These are phyloP conservation scores for Taphrina wiesneri DNA, from an alignment of 1,139 yeast genomes.

Conservation along the genomic window DNA sequence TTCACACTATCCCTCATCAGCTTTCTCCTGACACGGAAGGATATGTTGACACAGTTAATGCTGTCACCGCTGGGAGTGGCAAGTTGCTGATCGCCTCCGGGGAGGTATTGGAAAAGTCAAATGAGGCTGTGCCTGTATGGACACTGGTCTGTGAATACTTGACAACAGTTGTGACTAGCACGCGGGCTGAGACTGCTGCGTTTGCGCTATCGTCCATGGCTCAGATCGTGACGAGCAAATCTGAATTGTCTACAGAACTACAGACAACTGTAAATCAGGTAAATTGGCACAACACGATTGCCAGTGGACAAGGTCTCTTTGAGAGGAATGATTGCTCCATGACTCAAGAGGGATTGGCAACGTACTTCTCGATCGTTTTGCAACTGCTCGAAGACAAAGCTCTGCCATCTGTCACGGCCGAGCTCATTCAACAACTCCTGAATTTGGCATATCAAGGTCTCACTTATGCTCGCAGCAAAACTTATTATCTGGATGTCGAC, in stretches of 20 bases:
- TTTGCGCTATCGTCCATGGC: not conserved
- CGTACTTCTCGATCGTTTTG: not conserved
- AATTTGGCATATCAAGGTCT: conserved; percentile 1
- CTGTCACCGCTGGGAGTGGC: conserved; percentile 8
- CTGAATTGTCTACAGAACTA: not conserved
- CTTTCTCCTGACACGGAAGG: not conserved
- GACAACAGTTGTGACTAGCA: not conserved
- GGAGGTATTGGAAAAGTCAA: not conserved
- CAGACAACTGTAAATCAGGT: not conserved
- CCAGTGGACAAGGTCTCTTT: not conserved
- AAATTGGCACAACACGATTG: not conserved
- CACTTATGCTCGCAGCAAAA: conserved; percentile 12
- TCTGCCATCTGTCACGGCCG: not conserved
- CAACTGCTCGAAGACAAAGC: not conserved
- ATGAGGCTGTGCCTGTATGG: not conserved
- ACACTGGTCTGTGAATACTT: not conserved
- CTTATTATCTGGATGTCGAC: conserved; percentile 33
- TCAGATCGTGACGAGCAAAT: not conserved
- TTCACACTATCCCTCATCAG: not conserved
- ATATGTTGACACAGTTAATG: conserved; percentile 3
- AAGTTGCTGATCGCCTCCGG: not conserved
- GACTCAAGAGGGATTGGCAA: conserved; percentile 10
- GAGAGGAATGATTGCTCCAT: not conserved
- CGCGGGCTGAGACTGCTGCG: not conserved
- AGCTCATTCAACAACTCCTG: not conserved